phyloP scores from a whole-genome alignment of 345 rosid genomes.

The Isatis tinctoria region DNA sequence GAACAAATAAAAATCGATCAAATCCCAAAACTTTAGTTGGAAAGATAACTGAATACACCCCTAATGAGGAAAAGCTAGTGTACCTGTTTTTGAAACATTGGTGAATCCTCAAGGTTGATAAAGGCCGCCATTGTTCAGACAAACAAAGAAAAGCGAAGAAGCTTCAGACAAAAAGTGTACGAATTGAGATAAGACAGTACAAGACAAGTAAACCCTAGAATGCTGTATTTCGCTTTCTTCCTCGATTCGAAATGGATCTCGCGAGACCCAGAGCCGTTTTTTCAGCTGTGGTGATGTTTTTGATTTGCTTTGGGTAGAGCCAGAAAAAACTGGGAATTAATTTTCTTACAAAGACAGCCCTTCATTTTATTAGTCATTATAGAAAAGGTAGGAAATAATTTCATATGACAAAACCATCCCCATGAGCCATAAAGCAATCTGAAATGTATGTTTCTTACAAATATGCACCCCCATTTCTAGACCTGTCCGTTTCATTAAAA shows the following conservation, averaged over 20 bases:
- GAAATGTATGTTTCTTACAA: background rate
- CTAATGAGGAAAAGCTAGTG: background rate
- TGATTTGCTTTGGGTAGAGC: background rate
- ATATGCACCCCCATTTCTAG: background rate
- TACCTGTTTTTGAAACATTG: conserved; percentile 74
- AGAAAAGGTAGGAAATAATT: background rate
- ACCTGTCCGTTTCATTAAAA: no score
- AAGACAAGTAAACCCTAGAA: background rate
- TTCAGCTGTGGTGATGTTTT: conserved; percentile 10
- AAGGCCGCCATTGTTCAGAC: conserved; percentile 45
- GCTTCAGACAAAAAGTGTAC: background rate
- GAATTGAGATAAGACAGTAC: background rate
- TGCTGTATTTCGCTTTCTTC: background rate
- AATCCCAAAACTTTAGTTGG: background rate
- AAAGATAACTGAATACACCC: background rate
- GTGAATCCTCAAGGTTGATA: conserved; percentile 67
- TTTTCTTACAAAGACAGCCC: background rate
- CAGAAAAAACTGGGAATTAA: background rate
- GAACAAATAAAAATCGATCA: background rate
- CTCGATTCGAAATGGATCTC: conserved; percentile 16
- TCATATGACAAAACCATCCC: background rate
- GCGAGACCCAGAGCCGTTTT: conserved; percentile 13
- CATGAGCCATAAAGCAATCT: background rate
- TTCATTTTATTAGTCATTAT: background rate
- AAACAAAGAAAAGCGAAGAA: background rate